Evolutionary conservation across 2,329 filamentous ascomycete genomes (phyloP), one percentile per base, ranked within the genome.

Genomic region (Penicillium fuscoglaucum): DNA sequence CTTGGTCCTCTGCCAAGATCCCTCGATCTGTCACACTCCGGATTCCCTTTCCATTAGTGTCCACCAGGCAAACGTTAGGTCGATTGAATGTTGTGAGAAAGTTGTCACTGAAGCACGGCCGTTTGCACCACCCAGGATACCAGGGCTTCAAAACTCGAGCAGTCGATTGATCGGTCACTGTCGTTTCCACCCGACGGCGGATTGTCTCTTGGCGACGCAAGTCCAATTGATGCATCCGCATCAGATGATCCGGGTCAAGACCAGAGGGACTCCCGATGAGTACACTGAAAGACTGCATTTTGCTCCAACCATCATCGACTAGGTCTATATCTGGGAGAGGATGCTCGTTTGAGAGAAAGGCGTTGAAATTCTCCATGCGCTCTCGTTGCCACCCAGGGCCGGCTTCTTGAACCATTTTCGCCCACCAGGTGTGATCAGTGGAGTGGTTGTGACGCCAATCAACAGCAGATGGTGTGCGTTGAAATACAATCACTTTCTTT

Each of bases 61-160:
- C 84, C 17, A 89, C 75, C 0, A 89, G 80, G 6, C 78, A 77
- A 4, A 89, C 86, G 63, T 86, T 82, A 0, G 78, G 71, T 31
- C 67, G 68, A 71, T 89, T 89, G 78, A 88, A 89, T 0, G 80
- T 64, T 3, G 76, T 66, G 0, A 88, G 78, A 19, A 68, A 71
- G 6, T 80, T 78, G 64, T 88, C 83, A 70, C 84, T 83, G 71
- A 87, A 88, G 41, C 77, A 81, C 0, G 86, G 85, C 0, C 86
- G 80, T 69, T 89, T 89, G 75, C 86, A 89, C 80, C 82, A 87
- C 0, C 73, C 72, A 0, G 82, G 79, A 66, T 88, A 89, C 82
- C 83, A 87, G 0, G 84, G 76, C 66, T 85, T 83, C 7, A 88
- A 76, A 2, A 71, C 77, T 29, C 78, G 76, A 0, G 85, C 85